phyloP scores from a whole-genome alignment of 352 stramenopile species.

The Blastocystis sp. region DNA sequence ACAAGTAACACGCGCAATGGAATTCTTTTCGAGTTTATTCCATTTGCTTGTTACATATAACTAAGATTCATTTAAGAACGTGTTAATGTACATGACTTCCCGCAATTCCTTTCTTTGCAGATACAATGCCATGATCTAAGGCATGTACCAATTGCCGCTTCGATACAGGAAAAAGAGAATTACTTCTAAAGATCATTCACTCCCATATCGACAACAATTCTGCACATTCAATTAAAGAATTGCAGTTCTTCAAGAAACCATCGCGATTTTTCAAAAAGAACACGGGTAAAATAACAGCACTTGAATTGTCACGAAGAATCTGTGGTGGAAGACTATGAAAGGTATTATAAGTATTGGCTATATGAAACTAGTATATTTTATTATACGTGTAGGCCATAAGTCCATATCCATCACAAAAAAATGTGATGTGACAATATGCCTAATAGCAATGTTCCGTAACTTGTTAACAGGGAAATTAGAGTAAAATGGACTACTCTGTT shows the following conservation, averaged over 20 bases:
- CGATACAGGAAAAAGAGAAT: constrained; percentile 6
- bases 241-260: neutral
- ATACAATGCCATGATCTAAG: neutral
- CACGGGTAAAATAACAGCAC: constrained; percentile 35
- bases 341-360: neutral
- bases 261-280: neutral
- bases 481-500: neutral
- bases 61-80: neutral
- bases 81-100: neutral
- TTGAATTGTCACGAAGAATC: neutral
- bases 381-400: constrained; percentile 58
- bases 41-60: neutral
- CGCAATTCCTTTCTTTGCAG: neutral
- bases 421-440: constrained; percentile 60
- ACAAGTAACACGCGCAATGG: neutral
- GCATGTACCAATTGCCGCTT: neutral
- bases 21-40: neutral
- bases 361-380: too few species aligned
- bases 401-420: constrained; percentile 69
- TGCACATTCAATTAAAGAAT: neutral
- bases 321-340: neutral
- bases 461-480: constrained; percentile 66
- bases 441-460: constrained; percentile 68
- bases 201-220: neutral
- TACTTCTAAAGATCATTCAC: neutral